Conservation (phyloP, 768 basidiomycete species). For the Lactifluus subvellereus region DNA sequence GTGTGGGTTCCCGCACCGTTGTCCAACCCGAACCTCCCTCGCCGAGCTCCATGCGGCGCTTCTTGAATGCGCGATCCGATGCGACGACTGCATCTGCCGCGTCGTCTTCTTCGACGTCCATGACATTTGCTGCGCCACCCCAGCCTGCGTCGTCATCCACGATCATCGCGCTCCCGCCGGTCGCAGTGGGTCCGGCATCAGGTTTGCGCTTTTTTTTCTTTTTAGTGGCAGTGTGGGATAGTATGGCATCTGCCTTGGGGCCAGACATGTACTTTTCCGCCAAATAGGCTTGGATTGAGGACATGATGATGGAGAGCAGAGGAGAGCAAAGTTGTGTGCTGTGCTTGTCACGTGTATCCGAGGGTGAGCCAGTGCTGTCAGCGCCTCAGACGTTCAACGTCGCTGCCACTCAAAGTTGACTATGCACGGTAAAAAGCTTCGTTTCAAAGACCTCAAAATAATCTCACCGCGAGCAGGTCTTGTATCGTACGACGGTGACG, state of each 20-base stretch:
- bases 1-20: slow-evolving; percentile 52
- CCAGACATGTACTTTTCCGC: slow-evolving; percentile 96
- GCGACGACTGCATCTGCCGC: slow-evolving; percentile 60
- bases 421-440: slow-evolving; percentile 7
- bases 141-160: slow-evolving; percentile 69
- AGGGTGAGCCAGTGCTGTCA: neutral
- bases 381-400: neutral
- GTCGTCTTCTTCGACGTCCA: slow-evolving; percentile 55
- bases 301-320: neutral
- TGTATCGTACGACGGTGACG: slow-evolving; percentile 24
- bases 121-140: slow-evolving; percentile 43
- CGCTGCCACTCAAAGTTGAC: neutral
- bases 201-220: slow-evolving; percentile 79
- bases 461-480: slow-evolving; percentile 14
- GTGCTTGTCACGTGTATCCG: slow-evolving; percentile 3
- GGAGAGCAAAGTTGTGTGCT: neutral
- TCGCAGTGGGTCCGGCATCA: slow-evolving; percentile 28
- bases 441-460: neutral
- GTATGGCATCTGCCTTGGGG: slow-evolving; percentile 91
- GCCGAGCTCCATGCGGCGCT: slow-evolving; percentile 50
- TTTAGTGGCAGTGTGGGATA: slow-evolving; percentile 53
- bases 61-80: slow-evolving; percentile 74
- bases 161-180: slow-evolving; percentile 25
- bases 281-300: slow-evolving; percentile 69
- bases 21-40: slow-evolving; percentile 54